Conservation (phyloP, 1,284 basidiomycete genomes). For the Ganoderma boninense region DNA sequence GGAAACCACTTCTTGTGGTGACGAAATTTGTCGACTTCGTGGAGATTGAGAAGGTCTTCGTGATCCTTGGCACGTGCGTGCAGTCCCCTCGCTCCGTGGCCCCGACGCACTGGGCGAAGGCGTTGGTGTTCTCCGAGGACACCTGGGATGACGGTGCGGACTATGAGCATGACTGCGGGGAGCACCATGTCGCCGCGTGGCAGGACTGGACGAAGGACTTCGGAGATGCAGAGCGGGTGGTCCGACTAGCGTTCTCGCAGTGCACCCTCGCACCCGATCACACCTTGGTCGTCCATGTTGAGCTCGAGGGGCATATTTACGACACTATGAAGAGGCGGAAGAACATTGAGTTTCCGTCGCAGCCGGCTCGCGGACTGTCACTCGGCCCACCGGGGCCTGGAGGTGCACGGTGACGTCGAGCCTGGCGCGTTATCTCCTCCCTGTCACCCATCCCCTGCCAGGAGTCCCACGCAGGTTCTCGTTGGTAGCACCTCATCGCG, state of each 20-base stretch:
- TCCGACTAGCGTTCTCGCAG: constrained; percentile 9
- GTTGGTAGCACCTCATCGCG: no score
- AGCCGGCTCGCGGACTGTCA: no score
- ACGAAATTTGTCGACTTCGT: neutral
- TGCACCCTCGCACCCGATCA: neutral
- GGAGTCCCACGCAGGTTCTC: no score
- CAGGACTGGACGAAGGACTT: constrained; percentile 9
- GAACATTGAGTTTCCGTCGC: neutral
- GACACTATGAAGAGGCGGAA: neutral
- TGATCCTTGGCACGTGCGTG: constrained; percentile 6
- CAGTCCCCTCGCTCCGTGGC: no score
- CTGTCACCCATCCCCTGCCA: no score
- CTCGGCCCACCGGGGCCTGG: no score
- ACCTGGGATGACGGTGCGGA: neutral
- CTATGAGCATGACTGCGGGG: neutral
- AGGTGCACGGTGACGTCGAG: no score
- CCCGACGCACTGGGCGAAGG: constrained; percentile 6
- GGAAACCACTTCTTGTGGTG: neutral
- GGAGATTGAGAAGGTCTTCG: neutral
- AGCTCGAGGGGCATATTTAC: neutral
- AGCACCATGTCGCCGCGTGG: constrained; percentile 12
- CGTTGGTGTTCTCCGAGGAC: no score
- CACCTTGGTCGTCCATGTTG: constrained; percentile 5
- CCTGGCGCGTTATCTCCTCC: no score
- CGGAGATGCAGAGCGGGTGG: neutral